These are phyloP conservation scores for Diaporthe humulicola DNA, from an alignment of 2,329 filamentous ascomycete species.

Conservation along the genomic window DNA sequence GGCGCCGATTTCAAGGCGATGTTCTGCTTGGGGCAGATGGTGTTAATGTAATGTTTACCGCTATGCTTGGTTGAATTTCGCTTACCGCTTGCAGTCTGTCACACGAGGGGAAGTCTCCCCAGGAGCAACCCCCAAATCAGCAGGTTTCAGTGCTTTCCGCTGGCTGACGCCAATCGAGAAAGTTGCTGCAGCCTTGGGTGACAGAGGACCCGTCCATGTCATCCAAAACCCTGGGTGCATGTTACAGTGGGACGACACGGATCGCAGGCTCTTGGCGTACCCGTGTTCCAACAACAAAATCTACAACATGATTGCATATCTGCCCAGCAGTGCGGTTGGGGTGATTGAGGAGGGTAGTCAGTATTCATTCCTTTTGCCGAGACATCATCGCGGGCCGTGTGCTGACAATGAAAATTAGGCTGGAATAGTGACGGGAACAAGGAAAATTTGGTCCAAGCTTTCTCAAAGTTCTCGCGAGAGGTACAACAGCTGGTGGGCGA, in stretches of 20 bases:
- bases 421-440: background rate
- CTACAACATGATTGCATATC: slow-evolving; percentile 1
- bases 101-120: background rate
- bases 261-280: background rate
- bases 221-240: background rate
- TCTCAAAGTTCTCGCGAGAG: background rate
- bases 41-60: background rate
- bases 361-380: background rate
- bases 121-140: background rate
- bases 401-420: background rate
- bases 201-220: slow-evolving; percentile 10
- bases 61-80: background rate
- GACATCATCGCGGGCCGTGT: too few species aligned
- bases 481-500: background rate
- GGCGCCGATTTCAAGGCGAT: slow-evolving; percentile 1
- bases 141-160: background rate
- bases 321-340: background rate
- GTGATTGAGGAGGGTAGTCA: background rate
- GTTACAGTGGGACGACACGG: background rate
- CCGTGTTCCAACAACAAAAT: slow-evolving; percentile 17
- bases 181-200: background rate
- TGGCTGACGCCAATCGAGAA: slow-evolving; percentile 1
- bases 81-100: background rate
- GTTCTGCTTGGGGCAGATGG: slow-evolving; percentile 23
- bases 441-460: slow-evolving; percentile 12